These are phyloP conservation scores for Eucalyptus coolabah DNA, from an alignment of 345 rosid species.

Conservation along the genomic window DNA sequence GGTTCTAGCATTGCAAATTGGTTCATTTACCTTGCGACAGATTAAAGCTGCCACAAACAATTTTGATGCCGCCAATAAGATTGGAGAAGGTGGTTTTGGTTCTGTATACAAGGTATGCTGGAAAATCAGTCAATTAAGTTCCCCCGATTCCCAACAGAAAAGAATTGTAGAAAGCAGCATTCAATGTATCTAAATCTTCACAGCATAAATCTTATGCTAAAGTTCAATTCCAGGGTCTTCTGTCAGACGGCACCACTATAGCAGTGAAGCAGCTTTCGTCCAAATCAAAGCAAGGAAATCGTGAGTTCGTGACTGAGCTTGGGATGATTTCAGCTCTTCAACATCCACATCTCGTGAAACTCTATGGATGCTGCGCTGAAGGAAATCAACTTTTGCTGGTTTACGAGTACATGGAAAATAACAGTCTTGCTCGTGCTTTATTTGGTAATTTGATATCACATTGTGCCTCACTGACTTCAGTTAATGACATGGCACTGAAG, in stretches of 20 bases:
- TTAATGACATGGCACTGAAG: not conserved
- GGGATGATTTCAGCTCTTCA: constrained; percentile 8
- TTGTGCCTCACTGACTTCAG: not conserved
- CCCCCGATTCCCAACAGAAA: not conserved
- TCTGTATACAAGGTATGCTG: constrained; percentile 1
- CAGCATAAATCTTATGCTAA: not conserved
- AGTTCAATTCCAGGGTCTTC: not conserved
- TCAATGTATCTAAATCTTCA: not conserved
- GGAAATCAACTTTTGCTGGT: constrained; percentile 9
- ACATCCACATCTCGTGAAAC: constrained; percentile 10
- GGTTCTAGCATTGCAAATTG: constrained; percentile 3
- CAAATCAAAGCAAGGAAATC: constrained; percentile 47
- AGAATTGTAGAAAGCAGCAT: not conserved
- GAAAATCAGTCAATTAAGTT: not conserved
- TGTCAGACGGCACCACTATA: constrained; percentile 1
- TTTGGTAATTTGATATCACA: not conserved
- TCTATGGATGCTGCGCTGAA: constrained; percentile 10
- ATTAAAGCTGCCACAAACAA: constrained; percentile 6
- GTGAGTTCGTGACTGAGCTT: constrained; percentile 12
- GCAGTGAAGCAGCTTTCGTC: constrained; percentile 65
- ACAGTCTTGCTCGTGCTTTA: constrained; percentile 1
- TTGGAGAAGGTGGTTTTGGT: constrained; percentile 15
- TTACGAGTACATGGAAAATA: constrained; percentile 12
- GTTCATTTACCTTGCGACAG: constrained; percentile 2
- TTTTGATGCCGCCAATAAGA: not conserved